A percentile compares a stretch with the other conserved stretches of the same genome.
These are phyloP conservation scores for Glycine latifolia DNA, from an alignment of 306 rosid species.

Conservation along the genomic window DNA sequence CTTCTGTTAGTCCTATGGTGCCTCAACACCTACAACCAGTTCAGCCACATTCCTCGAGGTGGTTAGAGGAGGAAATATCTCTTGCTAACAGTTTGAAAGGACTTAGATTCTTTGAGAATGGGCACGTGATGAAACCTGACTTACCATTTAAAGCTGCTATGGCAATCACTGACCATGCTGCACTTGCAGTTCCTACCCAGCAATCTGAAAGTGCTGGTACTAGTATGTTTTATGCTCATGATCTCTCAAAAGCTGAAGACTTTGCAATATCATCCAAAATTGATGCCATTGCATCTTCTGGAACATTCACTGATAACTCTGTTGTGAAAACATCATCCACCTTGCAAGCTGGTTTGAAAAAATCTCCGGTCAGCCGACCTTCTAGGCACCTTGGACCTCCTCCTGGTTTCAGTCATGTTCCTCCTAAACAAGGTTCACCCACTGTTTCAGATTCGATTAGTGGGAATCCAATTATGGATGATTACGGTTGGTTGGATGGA, in stretches of 20 bases:
- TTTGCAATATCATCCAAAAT: slow-evolving; percentile 51
- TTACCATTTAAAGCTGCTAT: slow-evolving; percentile 52
- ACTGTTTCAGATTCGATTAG: slow-evolving; percentile 55
- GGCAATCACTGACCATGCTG: slow-evolving; percentile 46
- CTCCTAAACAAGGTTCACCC: slow-evolving; percentile 65
- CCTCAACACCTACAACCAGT: slow-evolving; percentile 64
- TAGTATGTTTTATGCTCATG: slow-evolving; percentile 52
- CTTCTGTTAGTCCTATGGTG: slow-evolving; percentile 50
- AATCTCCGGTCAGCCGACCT: slow-evolving; percentile 81
- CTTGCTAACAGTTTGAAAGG: slow-evolving; percentile 65
- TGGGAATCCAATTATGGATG: slow-evolving; percentile 77
- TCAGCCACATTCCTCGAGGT: slow-evolving; percentile 63
- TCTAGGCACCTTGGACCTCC: slow-evolving; percentile 94
- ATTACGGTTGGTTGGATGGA: slow-evolving; percentile 99
- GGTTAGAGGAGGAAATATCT: slow-evolving; percentile 65
- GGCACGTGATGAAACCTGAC: slow-evolving; percentile 63
- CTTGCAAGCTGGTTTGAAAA: slow-evolving; percentile 57
- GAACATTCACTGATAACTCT: slow-evolving; percentile 49
- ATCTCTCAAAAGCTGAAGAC: slow-evolving; percentile 62
- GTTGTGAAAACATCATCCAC: slow-evolving; percentile 51
- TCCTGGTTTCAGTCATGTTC: slow-evolving; percentile 83
- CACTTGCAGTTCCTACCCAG: slow-evolving; percentile 59
- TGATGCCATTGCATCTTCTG: slow-evolving; percentile 57
- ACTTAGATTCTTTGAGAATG: slow-evolving; percentile 76
- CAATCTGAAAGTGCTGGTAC: slow-evolving; percentile 53